These are phyloP conservation scores for Dalbergia oliveri DNA, from an alignment of 306 rosid species.

Conservation along the genomic window DNA sequence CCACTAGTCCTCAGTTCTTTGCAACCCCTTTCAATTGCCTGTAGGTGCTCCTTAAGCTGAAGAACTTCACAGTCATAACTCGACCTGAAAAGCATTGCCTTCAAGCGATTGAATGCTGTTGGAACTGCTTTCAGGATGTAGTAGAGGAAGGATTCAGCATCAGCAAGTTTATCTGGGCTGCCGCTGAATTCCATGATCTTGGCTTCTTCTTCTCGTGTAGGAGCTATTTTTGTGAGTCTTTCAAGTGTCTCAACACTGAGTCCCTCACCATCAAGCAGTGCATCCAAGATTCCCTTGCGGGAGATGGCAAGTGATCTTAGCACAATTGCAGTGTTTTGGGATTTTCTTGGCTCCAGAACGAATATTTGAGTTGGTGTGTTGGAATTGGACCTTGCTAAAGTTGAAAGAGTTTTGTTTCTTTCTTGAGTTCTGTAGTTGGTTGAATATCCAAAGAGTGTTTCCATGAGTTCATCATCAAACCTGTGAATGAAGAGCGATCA, in stretches of 20 bases:
- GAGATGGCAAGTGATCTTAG: constrained; percentile 71
- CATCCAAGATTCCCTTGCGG: constrained; percentile 65
- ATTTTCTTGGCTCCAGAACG: constrained; percentile 74
- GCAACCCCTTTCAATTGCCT: constrained; percentile 72
- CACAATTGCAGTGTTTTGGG: constrained; percentile 84
- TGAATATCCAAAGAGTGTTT: constrained; percentile 77
- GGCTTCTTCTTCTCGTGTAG: constrained; percentile 73
- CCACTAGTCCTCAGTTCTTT: constrained; percentile 68
- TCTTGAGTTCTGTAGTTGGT: constrained; percentile 49
- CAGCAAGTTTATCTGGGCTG: constrained; percentile 69
- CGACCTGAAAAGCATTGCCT: constrained; percentile 79
- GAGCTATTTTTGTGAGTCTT: constrained; percentile 77
- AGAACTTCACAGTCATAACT: constrained; percentile 67
- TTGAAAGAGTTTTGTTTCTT: constrained; percentile 48
- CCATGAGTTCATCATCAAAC: constrained; percentile 84
- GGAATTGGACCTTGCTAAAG: constrained; percentile 49
- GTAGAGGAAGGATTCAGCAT: constrained; percentile 83
- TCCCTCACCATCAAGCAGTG: constrained; percentile 75
- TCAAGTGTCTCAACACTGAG: constrained; percentile 77
- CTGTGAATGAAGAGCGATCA: constrained; percentile 47
- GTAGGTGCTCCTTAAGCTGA: constrained; percentile 66
- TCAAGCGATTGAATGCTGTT: constrained; percentile 67
- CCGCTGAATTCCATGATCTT: constrained; percentile 70
- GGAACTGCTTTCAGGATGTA: constrained; percentile 76
- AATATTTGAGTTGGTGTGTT: constrained; percentile 62